These are phyloP conservation scores for Candida argentea DNA, from an alignment of 805 yeast genomes.

Conservation along the genomic window DNA sequence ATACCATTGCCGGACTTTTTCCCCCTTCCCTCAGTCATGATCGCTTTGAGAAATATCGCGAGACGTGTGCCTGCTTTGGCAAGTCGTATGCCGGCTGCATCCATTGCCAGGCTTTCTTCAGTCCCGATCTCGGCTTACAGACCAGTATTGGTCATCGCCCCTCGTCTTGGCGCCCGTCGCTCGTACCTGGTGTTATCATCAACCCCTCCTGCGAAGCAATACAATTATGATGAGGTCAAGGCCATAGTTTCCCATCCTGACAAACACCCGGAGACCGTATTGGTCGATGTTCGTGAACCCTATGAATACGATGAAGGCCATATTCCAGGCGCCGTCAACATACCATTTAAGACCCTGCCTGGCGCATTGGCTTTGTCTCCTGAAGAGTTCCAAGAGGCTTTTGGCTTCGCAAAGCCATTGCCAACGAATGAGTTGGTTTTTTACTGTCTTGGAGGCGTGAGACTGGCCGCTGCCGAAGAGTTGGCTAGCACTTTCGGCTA, in stretches of 20 bases:
- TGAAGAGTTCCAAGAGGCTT: constrained; percentile 72
- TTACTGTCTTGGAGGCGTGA: constrained; percentile 88
- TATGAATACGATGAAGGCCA: constrained; percentile 62
- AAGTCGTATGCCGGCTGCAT: too few species aligned
- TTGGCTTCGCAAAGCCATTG: constrained; percentile 75
- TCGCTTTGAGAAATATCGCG: too few species aligned
- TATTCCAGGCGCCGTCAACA: constrained; percentile 77
- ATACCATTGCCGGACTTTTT: too few species aligned
- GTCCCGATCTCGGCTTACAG: too few species aligned
- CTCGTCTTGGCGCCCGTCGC: not conserved
- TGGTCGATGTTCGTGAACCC: constrained; percentile 92
- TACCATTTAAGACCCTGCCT: constrained; percentile 85
- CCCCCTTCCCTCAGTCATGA: too few species aligned
- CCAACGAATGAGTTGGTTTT: constrained; percentile 66
- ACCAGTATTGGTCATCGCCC: too few species aligned
- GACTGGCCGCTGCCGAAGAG: constrained; percentile 86
- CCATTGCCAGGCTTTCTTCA: too few species aligned
- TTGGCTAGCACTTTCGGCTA: constrained; percentile 88
- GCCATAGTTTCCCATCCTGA: constrained; percentile 33
- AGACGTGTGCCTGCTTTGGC: too few species aligned
- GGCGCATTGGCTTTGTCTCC: constrained; percentile 76
- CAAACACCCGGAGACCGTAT: constrained; percentile 33
- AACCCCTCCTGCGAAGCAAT: constrained; percentile 35
- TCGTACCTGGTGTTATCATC: constrained; percentile 28
- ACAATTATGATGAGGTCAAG: constrained; percentile 43